A percentile compares a stretch with the other conserved stretches of the same genome.
These are phyloP conservation scores for Salix koriyanagi DNA, from an alignment of 345 rosid species.

Conservation along the genomic window DNA sequence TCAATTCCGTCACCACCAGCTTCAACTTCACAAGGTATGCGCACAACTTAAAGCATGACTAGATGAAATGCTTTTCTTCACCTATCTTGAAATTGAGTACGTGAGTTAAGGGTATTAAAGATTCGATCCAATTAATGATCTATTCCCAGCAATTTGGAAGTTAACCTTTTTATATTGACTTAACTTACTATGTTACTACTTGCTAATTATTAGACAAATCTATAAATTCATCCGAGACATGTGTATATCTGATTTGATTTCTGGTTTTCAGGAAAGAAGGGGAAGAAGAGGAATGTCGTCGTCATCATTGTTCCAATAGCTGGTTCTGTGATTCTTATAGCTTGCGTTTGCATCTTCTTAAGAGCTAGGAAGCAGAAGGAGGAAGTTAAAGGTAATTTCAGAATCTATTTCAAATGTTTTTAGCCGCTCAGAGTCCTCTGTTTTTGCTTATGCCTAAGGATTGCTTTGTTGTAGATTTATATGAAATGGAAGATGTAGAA, in stretches of 20 bases:
- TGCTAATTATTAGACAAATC: no score
- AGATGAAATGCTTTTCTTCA: no score
- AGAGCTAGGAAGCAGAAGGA: conserved; percentile 10
- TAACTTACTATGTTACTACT: no score
- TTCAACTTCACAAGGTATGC: not conserved
- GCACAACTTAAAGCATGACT: not conserved
- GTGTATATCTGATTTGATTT: not conserved
- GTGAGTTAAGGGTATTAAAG: no score
- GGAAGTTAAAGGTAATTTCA: conserved; percentile 22
- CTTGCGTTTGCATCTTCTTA: conserved; percentile 2
- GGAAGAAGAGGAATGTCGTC: no score
- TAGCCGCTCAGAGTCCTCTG: no score
- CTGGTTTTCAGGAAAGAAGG: conserved; percentile 16
- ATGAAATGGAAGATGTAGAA: not conserved
- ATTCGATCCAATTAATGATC: no score
- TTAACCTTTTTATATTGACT: no score
- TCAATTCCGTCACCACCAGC: not conserved
- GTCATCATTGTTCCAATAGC: not conserved
- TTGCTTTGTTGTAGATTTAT: not conserved
- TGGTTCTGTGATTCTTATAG: conserved; percentile 2
- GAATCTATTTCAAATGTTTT: no score
- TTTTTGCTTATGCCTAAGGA: not conserved
- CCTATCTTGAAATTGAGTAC: no score
- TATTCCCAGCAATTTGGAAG: not conserved
- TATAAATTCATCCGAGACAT: no score